Evolutionary conservation across 345 rosid species (phyloP).

Genomic region (Noccaea caerulescens): DNA sequence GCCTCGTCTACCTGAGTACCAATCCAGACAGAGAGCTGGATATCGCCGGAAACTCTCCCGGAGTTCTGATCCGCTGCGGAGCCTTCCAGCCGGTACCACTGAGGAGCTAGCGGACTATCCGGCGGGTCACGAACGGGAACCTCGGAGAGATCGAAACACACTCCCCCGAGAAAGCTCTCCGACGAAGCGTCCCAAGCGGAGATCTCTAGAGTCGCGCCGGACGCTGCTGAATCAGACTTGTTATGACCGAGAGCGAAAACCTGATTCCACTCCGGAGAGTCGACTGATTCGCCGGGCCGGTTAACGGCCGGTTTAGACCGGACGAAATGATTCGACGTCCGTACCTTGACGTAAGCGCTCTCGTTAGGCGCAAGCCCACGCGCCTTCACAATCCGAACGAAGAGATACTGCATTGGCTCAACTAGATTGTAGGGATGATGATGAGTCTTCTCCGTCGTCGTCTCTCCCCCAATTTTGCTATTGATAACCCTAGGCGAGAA

Average conservation of each 20-base stretch:
- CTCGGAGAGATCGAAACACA: conserved; percentile 83
- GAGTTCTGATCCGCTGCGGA: conserved; percentile 50
- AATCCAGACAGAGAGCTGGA: conserved; percentile 93
- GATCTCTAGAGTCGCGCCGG: conserved; percentile 69
- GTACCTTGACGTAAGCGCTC: conserved; percentile 68
- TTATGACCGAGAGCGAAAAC: conserved; percentile 72
- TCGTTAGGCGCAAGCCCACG: conserved; percentile 66
- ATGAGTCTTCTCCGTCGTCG: conserved; percentile 50
- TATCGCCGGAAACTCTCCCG: conserved; percentile 67
- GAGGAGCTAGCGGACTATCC: conserved; percentile 90
- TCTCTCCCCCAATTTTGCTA: conserved; percentile 44
- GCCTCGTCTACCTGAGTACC: conserved; percentile 96
- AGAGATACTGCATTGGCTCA: conserved; percentile 91
- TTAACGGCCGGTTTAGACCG: conserved; percentile 60
- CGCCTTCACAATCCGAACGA: conserved; percentile 74
- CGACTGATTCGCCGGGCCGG: conserved; percentile 63
- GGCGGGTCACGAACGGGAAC: conserved; percentile 87
- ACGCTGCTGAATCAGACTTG: conserved; percentile 52
- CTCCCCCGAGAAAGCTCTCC: conserved; percentile 86
- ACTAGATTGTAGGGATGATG: conserved; percentile 71
- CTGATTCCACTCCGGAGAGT: conserved; percentile 86
- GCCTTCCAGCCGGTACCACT: conserved; percentile 84
- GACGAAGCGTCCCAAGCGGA: conserved; percentile 79
- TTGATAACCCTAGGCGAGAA: conserved; percentile 73
- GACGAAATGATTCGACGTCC: conserved; percentile 54